phyloP scores from a whole-genome alignment of 768 basidiomycete species.

The Leccinum truebloodii region DNA sequence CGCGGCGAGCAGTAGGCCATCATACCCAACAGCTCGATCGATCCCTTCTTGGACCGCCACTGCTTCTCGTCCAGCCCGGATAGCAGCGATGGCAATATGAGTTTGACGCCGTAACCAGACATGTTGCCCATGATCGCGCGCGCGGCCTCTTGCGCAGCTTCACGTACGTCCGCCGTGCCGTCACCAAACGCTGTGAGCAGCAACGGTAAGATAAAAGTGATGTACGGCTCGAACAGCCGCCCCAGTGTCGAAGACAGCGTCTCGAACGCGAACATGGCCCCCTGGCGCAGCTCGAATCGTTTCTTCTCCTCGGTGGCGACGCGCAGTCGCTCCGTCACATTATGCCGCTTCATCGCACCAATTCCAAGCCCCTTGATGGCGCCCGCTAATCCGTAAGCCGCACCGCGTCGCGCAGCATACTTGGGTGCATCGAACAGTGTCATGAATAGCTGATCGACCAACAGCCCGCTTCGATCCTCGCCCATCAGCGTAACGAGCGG shows the following conservation, averaged over 20 bases:
- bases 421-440: conserved; percentile 79
- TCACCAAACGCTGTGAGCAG: conserved; percentile 89
- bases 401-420: conserved; percentile 94
- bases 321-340: conserved; percentile 71
- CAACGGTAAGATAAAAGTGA: conserved; percentile 79
- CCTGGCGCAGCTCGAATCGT: conserved; percentile 82
- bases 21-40: conserved; percentile 94
- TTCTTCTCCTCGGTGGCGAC: conserved; percentile 88
- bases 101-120: conserved; percentile 94
- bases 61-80: conserved; percentile 96
- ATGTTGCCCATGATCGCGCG: conserved; percentile 94
- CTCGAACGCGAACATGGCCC: conserved; percentile 94
- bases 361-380: conserved; percentile 91
- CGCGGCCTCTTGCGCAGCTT: conserved; percentile 90
- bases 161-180: conserved; percentile 80
- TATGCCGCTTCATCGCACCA: conserved; percentile 79
- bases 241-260: conserved; percentile 85
- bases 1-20: conserved; percentile 99
- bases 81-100: conserved; percentile 87
- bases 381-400: conserved; percentile 94
- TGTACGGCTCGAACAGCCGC: conserved; percentile 92
- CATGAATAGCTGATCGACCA: conserved; percentile 78
- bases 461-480: conserved; percentile 37
- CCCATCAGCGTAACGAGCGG: conserved; percentile 78
- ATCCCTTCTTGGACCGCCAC: conserved; percentile 97